These are phyloP conservation scores for Boletus calvinii DNA, from an alignment of 1,284 basidiomycete genomes.

Conservation along the genomic window DNA sequence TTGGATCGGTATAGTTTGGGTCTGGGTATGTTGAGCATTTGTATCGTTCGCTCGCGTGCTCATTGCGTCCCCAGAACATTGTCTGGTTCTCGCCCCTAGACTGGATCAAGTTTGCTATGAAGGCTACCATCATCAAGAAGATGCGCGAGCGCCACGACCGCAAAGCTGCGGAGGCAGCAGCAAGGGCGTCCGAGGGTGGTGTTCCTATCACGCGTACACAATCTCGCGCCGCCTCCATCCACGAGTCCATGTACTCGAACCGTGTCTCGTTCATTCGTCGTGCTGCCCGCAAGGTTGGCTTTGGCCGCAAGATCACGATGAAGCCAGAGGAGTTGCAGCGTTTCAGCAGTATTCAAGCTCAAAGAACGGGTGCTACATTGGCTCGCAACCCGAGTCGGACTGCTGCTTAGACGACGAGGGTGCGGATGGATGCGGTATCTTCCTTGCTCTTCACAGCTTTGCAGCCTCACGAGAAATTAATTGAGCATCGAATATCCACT, in stretches of 20 bases:
- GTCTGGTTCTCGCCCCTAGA: constrained; percentile 95
- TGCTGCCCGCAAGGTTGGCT: constrained; percentile 81
- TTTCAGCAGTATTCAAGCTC: constrained; percentile 83
- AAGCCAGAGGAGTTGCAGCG: constrained; percentile 82
- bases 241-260: constrained; percentile 93
- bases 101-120: constrained; percentile 95
- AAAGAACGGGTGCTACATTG: constrained; percentile 70
- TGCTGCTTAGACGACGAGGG: constrained; percentile 34
- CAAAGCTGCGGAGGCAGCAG: constrained; percentile 36
- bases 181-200: constrained; percentile 49
- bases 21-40: constrained; percentile 70
- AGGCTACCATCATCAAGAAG: constrained; percentile 84
- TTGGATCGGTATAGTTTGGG: constrained; percentile 97
- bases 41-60: not conserved
- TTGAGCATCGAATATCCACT: constrained; percentile 33
- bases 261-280: constrained; percentile 88
- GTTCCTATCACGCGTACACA: constrained; percentile 84
- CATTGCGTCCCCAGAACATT: constrained; percentile 62
- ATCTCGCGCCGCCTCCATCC: constrained; percentile 86
- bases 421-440: constrained; percentile 25
- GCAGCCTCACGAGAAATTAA: constrained; percentile 20
- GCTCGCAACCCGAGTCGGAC: constrained; percentile 75
- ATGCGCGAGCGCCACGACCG: constrained; percentile 68
- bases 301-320: constrained; percentile 77
- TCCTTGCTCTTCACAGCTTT: constrained; percentile 22